phyloP scores from a whole-genome alignment of 2,329 filamentous ascomycete genomes.

The Sporothrix humicola region DNA sequence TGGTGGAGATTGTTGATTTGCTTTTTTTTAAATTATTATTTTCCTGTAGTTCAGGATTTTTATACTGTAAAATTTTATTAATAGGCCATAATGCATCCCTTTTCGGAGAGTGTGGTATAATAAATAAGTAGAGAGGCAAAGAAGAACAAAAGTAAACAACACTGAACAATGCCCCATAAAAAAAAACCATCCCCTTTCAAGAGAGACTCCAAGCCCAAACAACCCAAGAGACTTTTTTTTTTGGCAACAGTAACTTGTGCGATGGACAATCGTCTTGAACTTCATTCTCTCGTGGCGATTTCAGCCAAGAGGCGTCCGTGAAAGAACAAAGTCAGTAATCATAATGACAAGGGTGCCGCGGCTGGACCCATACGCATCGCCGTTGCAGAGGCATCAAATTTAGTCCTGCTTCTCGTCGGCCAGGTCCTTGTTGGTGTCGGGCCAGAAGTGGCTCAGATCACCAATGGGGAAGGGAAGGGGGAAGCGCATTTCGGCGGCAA shows the following conservation, averaged over 20 bases:
- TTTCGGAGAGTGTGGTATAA: background rate
- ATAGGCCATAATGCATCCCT: background rate
- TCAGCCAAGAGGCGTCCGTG: background rate
- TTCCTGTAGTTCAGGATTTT: background rate
- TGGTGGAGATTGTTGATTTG: constrained; percentile 14
- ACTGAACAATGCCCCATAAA: background rate
- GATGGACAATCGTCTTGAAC: background rate
- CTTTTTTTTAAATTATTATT: background rate
- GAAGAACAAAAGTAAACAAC: background rate
- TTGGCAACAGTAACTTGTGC: background rate
- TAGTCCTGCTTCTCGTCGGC: constrained; percentile 32
- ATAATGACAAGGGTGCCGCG: background rate
- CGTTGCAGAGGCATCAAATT: background rate
- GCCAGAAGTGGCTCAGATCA: constrained; percentile 58
- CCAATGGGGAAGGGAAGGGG: constrained; percentile 56
- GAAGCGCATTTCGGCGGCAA: constrained; percentile 59
- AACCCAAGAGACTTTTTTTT: background rate
- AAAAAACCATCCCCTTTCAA: background rate
- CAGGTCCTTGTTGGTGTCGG: constrained; percentile 45
- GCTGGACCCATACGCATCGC: background rate
- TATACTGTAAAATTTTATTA: background rate
- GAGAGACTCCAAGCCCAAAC: background rate
- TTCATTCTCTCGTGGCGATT: background rate
- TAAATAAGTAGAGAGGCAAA: background rate
- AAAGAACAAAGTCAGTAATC: background rate